Percentiles rank a stretch among this genome's conserved stretches.
phyloP scores from a whole-genome alignment of 169 alveolate species.

The Plasmodium sp. region DNA sequence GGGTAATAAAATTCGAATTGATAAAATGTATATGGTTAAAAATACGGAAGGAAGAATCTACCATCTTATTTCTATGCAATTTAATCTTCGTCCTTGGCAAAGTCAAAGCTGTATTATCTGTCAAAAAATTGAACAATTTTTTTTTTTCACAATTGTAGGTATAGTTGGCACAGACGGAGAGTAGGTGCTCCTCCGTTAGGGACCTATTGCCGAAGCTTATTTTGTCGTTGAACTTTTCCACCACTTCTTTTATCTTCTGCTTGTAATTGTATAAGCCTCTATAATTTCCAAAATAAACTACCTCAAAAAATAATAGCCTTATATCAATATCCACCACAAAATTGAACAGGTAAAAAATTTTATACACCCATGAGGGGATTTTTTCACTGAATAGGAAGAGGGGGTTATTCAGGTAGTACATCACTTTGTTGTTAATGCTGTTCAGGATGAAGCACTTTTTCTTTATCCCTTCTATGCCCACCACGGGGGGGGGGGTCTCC shows the following conservation, averaged over 20 bases:
- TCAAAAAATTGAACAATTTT: slow-evolving; percentile 53
- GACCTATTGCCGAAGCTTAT: slow-evolving; percentile 19
- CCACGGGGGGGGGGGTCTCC: neutral
- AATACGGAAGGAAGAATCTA: slow-evolving; percentile 57
- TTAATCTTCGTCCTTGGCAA: slow-evolving; percentile 71
- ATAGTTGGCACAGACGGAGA: slow-evolving; percentile 70
- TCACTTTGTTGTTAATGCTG: slow-evolving; percentile 66
- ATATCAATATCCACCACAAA: slow-evolving; percentile 71
- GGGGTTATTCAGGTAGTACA: slow-evolving; percentile 66
- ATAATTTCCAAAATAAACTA: slow-evolving; percentile 64
- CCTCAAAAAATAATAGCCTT: slow-evolving; percentile 48
- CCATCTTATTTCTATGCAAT: slow-evolving; percentile 59
- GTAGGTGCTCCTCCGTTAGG: slow-evolving; percentile 66
- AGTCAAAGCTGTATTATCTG: slow-evolving; percentile 38
- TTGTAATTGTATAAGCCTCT: slow-evolving; percentile 75
- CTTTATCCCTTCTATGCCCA: slow-evolving; percentile 19
- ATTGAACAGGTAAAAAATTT: slow-evolving; percentile 60
- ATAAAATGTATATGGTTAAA: slow-evolving; percentile 75
- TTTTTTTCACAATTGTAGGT: slow-evolving; percentile 66
- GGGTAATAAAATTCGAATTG: slow-evolving; percentile 59
- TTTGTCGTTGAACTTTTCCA: slow-evolving; percentile 73
- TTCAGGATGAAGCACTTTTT: slow-evolving; percentile 45
- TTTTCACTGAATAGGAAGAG: slow-evolving; percentile 72
- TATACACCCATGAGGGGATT: slow-evolving; percentile 69
- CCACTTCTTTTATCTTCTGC: slow-evolving; percentile 73